These are phyloP conservation scores for Penicillium diatomitis DNA, from an alignment of 495 filamentous ascomycete genomes.

Conservation along the genomic window DNA sequence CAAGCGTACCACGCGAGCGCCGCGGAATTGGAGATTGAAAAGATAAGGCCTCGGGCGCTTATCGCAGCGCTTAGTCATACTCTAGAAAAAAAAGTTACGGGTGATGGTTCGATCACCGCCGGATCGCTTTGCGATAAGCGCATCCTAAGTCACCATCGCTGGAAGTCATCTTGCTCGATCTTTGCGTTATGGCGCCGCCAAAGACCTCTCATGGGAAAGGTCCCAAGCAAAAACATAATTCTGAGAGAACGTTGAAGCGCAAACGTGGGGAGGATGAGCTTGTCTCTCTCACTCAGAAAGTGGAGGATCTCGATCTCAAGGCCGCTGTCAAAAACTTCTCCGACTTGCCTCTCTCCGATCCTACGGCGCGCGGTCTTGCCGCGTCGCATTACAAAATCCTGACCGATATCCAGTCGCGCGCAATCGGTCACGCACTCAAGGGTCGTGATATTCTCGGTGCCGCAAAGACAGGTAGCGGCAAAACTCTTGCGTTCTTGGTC, in stretches of 20 bases:
- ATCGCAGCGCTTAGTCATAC: constrained; percentile 29
- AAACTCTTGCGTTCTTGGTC: constrained; percentile 88
- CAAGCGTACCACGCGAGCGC: background rate
- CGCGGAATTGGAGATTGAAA: background rate
- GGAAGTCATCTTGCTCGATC: too few relatives aligned
- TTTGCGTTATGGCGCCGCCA: constrained; percentile 22
- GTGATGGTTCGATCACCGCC: background rate
- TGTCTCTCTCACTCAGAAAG: constrained; percentile 34
- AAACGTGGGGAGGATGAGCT: constrained; percentile 46
- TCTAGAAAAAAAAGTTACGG: constrained; percentile 21
- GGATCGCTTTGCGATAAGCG: background rate
- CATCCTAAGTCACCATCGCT: background rate
- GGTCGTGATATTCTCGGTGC: constrained; percentile 87
- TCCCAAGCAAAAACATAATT: constrained; percentile 19
- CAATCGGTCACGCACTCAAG: constrained; percentile 77
- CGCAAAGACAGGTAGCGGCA: constrained; percentile 93
- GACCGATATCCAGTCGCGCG: constrained; percentile 85
- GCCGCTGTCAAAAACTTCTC: constrained; percentile 47
- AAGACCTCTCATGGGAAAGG: constrained; percentile 13
- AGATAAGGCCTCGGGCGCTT: constrained; percentile 14
- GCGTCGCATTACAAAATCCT: constrained; percentile 82
- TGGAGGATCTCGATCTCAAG: constrained; percentile 45
- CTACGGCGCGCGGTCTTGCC: constrained; percentile 72
- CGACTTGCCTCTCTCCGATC: constrained; percentile 76
- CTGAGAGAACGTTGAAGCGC: constrained; percentile 46